Conservation (phyloP, 768 basidiomycete species). For the Tylopilus rubrobrunneus region DNA sequence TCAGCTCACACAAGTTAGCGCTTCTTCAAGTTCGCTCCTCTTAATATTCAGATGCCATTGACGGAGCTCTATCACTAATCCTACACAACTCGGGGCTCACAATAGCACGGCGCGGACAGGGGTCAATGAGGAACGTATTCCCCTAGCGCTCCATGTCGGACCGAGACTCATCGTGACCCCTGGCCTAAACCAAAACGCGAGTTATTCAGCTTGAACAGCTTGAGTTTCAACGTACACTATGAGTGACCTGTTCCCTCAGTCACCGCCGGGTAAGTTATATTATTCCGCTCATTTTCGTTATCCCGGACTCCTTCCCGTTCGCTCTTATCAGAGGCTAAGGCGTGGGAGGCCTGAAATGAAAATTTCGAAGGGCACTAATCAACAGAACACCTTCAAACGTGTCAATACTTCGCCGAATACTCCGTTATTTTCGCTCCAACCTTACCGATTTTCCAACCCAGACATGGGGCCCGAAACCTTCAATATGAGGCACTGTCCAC, state of each 20-base stretch:
- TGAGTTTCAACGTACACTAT: no score
- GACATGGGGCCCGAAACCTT: background rate
- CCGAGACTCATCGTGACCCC: background rate
- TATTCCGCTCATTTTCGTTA: background rate
- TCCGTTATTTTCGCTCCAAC: constrained; percentile 23
- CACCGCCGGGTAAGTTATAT: background rate
- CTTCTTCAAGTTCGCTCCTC: background rate
- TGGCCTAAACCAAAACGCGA: background rate
- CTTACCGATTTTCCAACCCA: constrained; percentile 6
- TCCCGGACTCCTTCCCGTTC: background rate
- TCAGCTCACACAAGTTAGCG: no score
- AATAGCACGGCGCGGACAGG: background rate
- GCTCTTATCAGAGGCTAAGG: background rate
- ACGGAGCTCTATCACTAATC: background rate
- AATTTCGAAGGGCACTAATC: background rate
- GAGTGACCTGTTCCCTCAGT: background rate
- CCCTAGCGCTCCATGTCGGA: background rate
- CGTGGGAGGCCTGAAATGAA: constrained; percentile 4
- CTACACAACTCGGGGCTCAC: background rate
- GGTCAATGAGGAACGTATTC: background rate
- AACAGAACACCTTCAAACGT: background rate
- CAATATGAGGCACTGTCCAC: no score
- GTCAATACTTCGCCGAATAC: background rate
- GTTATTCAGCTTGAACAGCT: background rate
- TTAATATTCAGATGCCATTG: background rate